Evolutionary conservation across 192 early-diverging fungal species (phyloP).

Genomic region (Neocallimastix lanati): DNA sequence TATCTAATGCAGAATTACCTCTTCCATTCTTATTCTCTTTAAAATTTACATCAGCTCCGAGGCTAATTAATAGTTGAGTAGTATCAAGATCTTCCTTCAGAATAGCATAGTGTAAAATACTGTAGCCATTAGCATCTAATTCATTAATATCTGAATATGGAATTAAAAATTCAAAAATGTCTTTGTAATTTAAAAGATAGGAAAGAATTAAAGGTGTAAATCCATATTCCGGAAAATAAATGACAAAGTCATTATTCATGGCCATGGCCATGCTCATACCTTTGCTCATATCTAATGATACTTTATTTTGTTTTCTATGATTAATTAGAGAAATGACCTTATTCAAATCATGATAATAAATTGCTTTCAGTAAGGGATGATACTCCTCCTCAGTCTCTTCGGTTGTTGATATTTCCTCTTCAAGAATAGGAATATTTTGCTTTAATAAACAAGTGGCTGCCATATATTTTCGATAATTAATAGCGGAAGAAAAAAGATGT

Average conservation of each 20-base stretch:
- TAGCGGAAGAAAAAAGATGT: too few species aligned
- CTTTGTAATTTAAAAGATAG: background rate
- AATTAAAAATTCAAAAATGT: background rate
- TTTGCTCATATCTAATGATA: too few species aligned
- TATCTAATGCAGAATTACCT: background rate
- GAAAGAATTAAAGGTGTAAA: background rate
- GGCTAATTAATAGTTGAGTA: background rate
- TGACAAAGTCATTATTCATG: too few species aligned
- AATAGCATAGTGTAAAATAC: background rate
- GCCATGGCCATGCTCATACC: too few species aligned
- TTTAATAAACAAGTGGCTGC: background rate
- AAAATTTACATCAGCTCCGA: background rate
- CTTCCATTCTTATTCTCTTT: background rate
- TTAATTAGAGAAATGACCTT: too few species aligned
- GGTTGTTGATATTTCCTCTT: too few species aligned
- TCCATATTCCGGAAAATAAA: too few species aligned
- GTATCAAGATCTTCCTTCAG: background rate
- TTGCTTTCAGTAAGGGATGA: background rate
- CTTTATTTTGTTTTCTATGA: background rate
- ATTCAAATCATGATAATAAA: too few species aligned
- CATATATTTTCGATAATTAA: too few species aligned
- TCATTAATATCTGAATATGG: background rate
- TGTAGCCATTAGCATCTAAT: background rate
- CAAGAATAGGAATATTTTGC: background rate
- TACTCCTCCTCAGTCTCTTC: too few species aligned